These are phyloP conservation scores for Clathrus columnatus DNA, from an alignment of 768 basidiomycete species.

Conservation along the genomic window DNA sequence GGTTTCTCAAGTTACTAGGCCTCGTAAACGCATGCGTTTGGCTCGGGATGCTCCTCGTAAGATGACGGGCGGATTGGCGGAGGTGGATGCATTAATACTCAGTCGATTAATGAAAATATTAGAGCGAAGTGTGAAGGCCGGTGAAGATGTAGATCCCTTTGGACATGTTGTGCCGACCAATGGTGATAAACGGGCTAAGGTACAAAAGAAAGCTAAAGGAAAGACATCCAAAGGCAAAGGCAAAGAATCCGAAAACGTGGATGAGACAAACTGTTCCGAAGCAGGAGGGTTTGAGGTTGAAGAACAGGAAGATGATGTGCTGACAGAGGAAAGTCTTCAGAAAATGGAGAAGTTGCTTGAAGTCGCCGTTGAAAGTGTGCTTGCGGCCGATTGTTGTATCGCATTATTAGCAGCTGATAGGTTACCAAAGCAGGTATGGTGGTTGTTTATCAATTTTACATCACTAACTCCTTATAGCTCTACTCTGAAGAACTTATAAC, in stretches of 20 bases:
- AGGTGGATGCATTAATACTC: constrained; percentile 56
- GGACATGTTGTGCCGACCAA: constrained; percentile 20
- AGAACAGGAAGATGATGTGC: constrained; percentile 14
- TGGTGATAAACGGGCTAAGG: constrained; percentile 21
- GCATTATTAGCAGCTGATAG: constrained; percentile 70
- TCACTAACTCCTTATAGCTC: constrained; percentile 38
- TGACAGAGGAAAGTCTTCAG: constrained; percentile 43
- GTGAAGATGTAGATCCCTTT: constrained; percentile 72
- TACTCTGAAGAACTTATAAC: constrained; percentile 94
- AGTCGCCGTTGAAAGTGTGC: constrained; percentile 58
- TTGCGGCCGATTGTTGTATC: constrained; percentile 80
- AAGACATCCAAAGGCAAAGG: constrained; percentile 29
- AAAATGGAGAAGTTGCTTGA: constrained; percentile 46
- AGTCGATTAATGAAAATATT: constrained; percentile 66
- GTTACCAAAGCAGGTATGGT: constrained; percentile 74
- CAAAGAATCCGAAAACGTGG: constrained; percentile 26
- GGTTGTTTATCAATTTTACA: background rate
- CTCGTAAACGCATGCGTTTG: constrained; percentile 59
- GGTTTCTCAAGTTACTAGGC: constrained; percentile 57
- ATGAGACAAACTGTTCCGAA: constrained; percentile 20
- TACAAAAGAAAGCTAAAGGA: constrained; percentile 27
- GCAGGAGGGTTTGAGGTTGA: constrained; percentile 22
- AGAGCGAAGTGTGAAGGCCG: constrained; percentile 68
- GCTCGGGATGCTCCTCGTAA: constrained; percentile 33
- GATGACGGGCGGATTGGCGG: constrained; percentile 51